These are phyloP conservation scores for Corynespora cassiicola DNA, from an alignment of 2,329 filamentous ascomycete species.

Conservation along the genomic window DNA sequence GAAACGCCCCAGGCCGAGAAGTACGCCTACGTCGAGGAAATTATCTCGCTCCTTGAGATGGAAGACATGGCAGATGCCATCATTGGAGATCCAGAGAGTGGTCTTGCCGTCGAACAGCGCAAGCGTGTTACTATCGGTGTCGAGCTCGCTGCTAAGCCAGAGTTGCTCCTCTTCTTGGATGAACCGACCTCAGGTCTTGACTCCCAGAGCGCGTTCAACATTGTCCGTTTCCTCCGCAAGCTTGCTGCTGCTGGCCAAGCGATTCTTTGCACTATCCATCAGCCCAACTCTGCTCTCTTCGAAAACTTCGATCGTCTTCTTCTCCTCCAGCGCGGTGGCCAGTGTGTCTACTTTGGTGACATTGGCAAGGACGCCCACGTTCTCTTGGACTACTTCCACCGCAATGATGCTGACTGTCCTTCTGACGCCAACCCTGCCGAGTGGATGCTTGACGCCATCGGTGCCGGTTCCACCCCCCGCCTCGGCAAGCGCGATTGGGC, in stretches of 20 bases:
- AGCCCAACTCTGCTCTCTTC: conserved; percentile 85
- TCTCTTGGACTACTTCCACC: conserved; percentile 65
- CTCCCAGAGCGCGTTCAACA: conserved; percentile 76
- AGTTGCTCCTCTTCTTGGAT: conserved; percentile 78
- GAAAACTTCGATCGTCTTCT: conserved; percentile 87
- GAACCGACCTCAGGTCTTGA: conserved; percentile 80
- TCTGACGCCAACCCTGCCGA: conserved; percentile 66
- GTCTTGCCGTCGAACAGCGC: conserved; percentile 70
- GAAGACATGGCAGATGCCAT: conserved; percentile 71
- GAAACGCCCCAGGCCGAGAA: conserved; percentile 66
- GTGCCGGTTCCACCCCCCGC: conserved; percentile 74
- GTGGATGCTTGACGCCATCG: conserved; percentile 87
- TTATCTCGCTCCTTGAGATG: conserved; percentile 70
- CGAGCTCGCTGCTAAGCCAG: conserved; percentile 69
- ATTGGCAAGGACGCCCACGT: conserved; percentile 77
- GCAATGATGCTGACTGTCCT: conserved; percentile 65
- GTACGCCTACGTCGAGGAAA: conserved; percentile 70
- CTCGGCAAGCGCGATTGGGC: conserved; percentile 80
- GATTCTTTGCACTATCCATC: conserved; percentile 90
- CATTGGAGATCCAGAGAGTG: conserved; percentile 66
- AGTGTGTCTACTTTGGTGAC: conserved; percentile 85
- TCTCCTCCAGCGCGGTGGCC: conserved; percentile 77
- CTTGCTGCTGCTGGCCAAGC: conserved; percentile 82
- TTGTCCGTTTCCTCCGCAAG: conserved; percentile 79
- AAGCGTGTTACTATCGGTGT: conserved; percentile 71